Base-by-base conservation (phyloP, 305 asterid species). In the Stenogyne calaminthoides region DNA sequence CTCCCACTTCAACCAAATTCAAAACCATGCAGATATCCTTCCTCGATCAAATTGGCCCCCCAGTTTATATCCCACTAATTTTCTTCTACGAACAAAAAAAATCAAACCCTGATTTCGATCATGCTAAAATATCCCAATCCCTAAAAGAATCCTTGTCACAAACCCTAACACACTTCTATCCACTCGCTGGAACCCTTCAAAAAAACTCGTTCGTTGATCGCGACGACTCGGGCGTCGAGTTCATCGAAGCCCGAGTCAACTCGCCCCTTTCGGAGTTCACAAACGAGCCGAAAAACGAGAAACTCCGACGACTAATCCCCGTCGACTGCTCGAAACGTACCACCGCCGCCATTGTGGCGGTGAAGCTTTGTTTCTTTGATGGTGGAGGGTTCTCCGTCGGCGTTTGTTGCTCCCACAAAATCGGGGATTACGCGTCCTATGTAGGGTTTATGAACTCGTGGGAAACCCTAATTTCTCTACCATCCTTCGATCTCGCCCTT, bases 21-120 rank as follows among this genome's bases (percentile, higher is more conserved):
- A 56, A 19, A 55, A 55, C 11, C 16, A 11, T 12, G 6, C 49
- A 46, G 29, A 2, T 44, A 1, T 74, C 68, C 20, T 64, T 14
- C 10, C 57, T 73, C 2, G 77, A 64, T 10, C 59, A 65, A 25
- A 5, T 54, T 6, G 9, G 3, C 5, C 42, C 52, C 0, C 18
- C 59, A 3, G 0, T 39, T 0, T 54, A 64, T 8, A 1, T 39
- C 4, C 63, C 77, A 16, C 7, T 63, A 12, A 2, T 64, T 9
- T 73, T 64, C 72, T 73, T 73, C 66, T 73, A 54, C 36, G n/a
- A 16, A 20, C 10, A 18, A 3, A 25, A 47, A 6, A 36, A 36
- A 7, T 7, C 6, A 2, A 44, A 44, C 8, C 54, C 54, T 1
- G 54, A 63, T 7, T 19, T 9, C 1, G 9, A 34, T 1, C 42